Evolutionary conservation across 192 early-diverging fungal species (phyloP), one percentile per base, ranked within the genome.

Genomic region (Ambispora gerdemannii): DNA sequence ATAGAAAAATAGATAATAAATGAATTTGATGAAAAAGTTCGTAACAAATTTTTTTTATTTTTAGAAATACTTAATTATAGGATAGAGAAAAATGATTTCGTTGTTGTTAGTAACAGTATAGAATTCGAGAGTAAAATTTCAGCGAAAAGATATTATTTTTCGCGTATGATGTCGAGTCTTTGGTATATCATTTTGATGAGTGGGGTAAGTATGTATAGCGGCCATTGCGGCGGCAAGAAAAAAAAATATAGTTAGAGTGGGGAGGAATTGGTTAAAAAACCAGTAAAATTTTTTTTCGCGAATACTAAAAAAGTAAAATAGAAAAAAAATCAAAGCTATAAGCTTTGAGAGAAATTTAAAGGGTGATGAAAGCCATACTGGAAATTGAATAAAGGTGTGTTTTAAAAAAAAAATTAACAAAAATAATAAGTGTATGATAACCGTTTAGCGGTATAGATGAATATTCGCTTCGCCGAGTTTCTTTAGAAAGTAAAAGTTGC

Each of bases 311-410:
- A 49, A 0, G 7, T 15, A 38, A 17, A 25, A 15, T 7, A 1
- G 22, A 17, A 25, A 49, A 49, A 64, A 31, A 50, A 49, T 49
- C 63, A 64, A 64, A 64, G 63, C 63, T 15, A 47, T 15, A 15
- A 63, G 63, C 35, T 64, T 64, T 64, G 63, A 64, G 63, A 4
- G 19, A 17, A 60, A 64, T 47, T 64, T 64, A 64, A 25, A 64
- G 7, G 24, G 22, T 27, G 28, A 59, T 1, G 62, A 47, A 49
- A 64, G 63, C 63, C 63, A 64, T 64, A 13, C 30, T 64, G 22
- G 25, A 10, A 3, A 24, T 4, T 10, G 4, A 28, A 49, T 19
- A 47, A 28, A 64, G 47, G 47, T 47, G 47, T 43, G 6, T 43
- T 43, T 43, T 43, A 43, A 43, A 43, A 15, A 43, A 43, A 6